Base-by-base conservation (phyloP, 2,329 filamentous ascomycete genomes). In the Fusarium sp. region DNA sequence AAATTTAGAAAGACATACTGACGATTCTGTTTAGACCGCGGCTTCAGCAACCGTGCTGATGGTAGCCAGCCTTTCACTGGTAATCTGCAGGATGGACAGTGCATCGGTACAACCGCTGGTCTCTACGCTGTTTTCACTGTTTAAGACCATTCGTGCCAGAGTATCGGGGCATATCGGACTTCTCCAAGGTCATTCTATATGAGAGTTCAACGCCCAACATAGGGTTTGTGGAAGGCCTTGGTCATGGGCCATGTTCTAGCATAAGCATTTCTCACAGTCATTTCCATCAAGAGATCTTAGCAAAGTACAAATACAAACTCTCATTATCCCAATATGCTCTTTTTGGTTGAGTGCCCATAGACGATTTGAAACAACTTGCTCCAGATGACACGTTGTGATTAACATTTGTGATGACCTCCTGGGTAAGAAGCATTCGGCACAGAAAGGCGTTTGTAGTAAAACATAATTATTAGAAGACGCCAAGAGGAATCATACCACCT, bases 121-220 rank as follows among this genome's bases (percentile, higher is more conserved):
- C 52, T 59, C 12, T 56, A 59, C 22, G 57, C 53, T 11, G 57
- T 60, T 5, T 59, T 60, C 8, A 59, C 34, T 12, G 57, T 60
- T 10, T 60, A n/a, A 38, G 14, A 44, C 2, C 32, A 38, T 38
- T 38, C 34, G 1, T 38, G 18, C 16, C 34, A 38, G 34, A n/a
- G 34, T 38, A n/a, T 38, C 34, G 1, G 34, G 10, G 18, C 5
- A n/a, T 38, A 20, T 10, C 6, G 6, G 4, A 10, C 7, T 9
- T 14, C 15, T 20, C 2, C 3, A 16, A 12, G 12, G 34, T 38
- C 34, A 38, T 2, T 38, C 5, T 38, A 11, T 11, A n/a, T n/a
- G 9, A 6, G 32, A 38, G 10, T 38, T 1, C 34, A 38, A 15
- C 4, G 8, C 18, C 6, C 8, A 7, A n/a, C 22, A 18, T 12